These are phyloP conservation scores for Microcos paniculata DNA, from an alignment of 345 rosid species.

Conservation along the genomic window DNA sequence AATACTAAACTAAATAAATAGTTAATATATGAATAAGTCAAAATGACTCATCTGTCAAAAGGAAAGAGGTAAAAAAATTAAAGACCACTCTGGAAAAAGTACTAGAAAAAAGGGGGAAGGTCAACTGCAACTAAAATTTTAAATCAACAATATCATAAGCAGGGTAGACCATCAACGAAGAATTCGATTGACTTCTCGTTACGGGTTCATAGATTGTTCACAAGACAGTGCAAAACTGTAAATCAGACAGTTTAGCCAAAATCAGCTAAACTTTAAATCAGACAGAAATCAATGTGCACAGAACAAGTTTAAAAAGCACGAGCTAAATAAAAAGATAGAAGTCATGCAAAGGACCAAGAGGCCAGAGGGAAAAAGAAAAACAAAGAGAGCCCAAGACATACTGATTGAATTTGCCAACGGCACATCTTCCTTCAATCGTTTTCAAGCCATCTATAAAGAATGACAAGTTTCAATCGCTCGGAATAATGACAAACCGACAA, in stretches of 20 bases:
- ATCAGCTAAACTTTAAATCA: neutral
- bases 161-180: neutral
- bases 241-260: neutral
- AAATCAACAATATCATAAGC: neutral
- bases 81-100: neutral
- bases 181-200: neutral
- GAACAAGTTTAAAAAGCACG: neutral
- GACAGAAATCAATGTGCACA: neutral
- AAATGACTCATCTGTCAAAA: neutral
- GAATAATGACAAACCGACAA: neutral
- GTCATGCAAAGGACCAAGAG: neutral
- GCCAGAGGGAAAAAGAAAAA: neutral
- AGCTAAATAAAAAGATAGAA: neutral
- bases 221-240: neutral
- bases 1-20: slow-evolving; percentile 48
- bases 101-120: neutral
- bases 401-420: slow-evolving; percentile 34
- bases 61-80: neutral
- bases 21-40: neutral
- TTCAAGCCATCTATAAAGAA: slow-evolving; percentile 40
- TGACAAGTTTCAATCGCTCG: slow-evolving; percentile 10
- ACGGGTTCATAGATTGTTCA: neutral
- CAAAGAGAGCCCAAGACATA: slow-evolving; percentile 11
- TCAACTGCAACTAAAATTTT: neutral
- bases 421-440: slow-evolving; percentile 53